Base-by-base conservation (phyloP, 192 early-diverging fungal species). In the Rhizoclosmatium sp. region DNA sequence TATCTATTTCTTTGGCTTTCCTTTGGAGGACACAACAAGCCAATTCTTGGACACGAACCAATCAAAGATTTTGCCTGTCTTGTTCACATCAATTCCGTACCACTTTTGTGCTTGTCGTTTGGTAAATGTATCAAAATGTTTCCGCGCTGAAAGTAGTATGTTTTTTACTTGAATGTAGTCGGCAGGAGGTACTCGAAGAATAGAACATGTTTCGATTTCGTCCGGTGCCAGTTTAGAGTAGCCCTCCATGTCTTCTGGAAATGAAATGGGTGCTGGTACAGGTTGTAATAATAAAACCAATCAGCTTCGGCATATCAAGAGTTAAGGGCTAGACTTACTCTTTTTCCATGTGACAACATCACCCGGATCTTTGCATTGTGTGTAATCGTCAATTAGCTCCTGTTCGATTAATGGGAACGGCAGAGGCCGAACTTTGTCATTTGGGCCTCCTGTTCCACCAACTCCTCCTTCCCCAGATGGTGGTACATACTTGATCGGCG, bases 41-140 rank as follows among this genome's bases (percentile, higher is more conserved):
- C 96, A 98, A 69, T 94, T 95, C 59, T 96, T 83, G 59, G 87
- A 83, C 23, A 91, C 92, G 86, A 94, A 98, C 88, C 94, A 94
- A 79, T 95, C 94, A 86, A 93, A 96, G 19, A 98, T 87, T 76
- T 93, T 85, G 42, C 79, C 82, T 4, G 83, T 86, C 78, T 98
- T 98, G 88, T 98, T 98, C 76, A 98, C 97, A 79, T 98, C 97
- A 31, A 98, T 93, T 47, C 93, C 89, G 71, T 92, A 95, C 76
- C 95, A 86, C 64, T 92, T 91, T 87, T 98, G 95, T 4, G 97
- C 97, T 82, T 96, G 95, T 61, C 93, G 90, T 82, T 98, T 98
- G 71, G 93, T 92, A 81, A 97, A 97, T 0, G 89, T 84, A 3
- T 87, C 86, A 78, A 70, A 72, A 23, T 87, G 82, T 3, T 78